phyloP scores from a whole-genome alignment of 2,329 filamentous ascomycete genomes.

The Thielaviopsis euricoi region DNA sequence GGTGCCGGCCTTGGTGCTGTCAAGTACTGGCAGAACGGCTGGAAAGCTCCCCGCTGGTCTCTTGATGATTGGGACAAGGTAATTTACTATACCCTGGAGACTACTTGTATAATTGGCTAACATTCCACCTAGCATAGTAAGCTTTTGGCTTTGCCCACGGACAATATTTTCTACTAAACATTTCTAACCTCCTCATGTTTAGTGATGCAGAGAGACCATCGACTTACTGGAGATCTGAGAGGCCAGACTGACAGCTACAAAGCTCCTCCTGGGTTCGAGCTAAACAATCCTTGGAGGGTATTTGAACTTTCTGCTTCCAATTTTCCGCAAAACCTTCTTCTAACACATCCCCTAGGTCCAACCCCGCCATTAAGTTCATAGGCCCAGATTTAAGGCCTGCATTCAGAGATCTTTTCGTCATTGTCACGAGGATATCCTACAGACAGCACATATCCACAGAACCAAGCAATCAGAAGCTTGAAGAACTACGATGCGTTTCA shows the following conservation, averaged over 20 bases:
- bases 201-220: constrained; percentile 51
- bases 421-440: constrained; percentile 6
- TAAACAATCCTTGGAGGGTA: constrained; percentile 50
- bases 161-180: not conserved
- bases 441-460: constrained; percentile 13
- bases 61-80: constrained; percentile 49
- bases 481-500: not conserved
- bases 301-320: not conserved
- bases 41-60: constrained; percentile 42
- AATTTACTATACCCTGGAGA: constrained; percentile 15
- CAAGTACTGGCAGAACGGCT: constrained; percentile 40
- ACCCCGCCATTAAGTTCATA: constrained; percentile 4
- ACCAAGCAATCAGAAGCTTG: not conserved
- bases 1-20: constrained; percentile 41
- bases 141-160: constrained; percentile 10
- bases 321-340: not conserved
- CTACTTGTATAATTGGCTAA: constrained; percentile 16
- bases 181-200: constrained; percentile 10
- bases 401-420: constrained; percentile 13
- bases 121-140: constrained; percentile 35
- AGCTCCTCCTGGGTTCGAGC: constrained; percentile 42
- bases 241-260: constrained; percentile 39
- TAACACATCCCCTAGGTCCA: constrained; percentile 4
- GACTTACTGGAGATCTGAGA: constrained; percentile 41
- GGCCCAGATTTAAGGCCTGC: constrained; percentile 2